These are phyloP conservation scores for Aspergillus piperis DNA, from an alignment of 2,329 filamentous ascomycete species.

Conservation along the genomic window DNA sequence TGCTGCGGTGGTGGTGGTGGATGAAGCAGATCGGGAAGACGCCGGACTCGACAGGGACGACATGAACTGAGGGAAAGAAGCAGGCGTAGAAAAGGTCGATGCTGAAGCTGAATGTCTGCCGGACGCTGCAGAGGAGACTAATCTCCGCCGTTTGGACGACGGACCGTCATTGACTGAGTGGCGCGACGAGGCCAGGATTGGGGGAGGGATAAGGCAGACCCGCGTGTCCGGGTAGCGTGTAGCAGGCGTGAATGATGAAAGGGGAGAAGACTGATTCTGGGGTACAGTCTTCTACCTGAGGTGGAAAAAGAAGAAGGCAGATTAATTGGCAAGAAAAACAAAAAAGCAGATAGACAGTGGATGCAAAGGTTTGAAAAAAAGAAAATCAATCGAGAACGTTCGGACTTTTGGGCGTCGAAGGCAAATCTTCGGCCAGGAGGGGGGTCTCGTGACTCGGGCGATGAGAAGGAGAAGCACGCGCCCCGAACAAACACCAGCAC, in stretches of 20 bases:
- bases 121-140: conserved; percentile 31
- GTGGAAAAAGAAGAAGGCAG: conserved; percentile 4
- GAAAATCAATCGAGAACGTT: not conserved
- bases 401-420: conserved; percentile 4
- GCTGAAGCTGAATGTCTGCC: conserved; percentile 12
- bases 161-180: conserved; percentile 36
- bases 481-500: not conserved
- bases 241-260: too few species aligned
- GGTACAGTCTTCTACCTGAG: not conserved
- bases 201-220: not conserved
- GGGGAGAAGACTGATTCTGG: too few species aligned
- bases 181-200: conserved; percentile 28
- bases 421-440: not conserved
- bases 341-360: not conserved
- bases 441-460: not conserved
- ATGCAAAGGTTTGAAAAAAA: not conserved
- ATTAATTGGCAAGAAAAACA: not conserved
- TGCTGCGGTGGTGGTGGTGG: conserved; percentile 1
- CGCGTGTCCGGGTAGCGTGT: not conserved
- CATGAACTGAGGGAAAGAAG: conserved; percentile 22
- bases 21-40: conserved; percentile 19
- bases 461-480: not conserved
- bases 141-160: conserved; percentile 36
- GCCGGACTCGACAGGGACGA: conserved; percentile 27
- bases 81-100: not conserved